Conservation (phyloP, 805 yeast species). For the Pichia pseudocactophila region DNA sequence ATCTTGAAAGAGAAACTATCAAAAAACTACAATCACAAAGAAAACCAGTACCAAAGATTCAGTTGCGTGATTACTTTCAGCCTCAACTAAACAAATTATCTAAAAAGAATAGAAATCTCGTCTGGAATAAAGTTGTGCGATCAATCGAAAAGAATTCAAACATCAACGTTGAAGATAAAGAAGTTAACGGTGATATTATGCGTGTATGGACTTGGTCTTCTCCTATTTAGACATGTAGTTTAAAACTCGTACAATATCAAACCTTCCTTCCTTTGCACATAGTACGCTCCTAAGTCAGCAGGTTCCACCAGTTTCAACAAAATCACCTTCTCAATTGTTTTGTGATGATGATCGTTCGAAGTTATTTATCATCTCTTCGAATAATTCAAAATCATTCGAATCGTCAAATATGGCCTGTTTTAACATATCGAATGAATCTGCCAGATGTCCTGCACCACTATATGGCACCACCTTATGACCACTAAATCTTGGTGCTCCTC, state of each 20-base stretch:
- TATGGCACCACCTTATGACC: no score
- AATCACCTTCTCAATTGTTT: no score
- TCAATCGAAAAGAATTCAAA: constrained; percentile 59
- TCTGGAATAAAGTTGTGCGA: constrained; percentile 53
- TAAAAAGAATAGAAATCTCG: constrained; percentile 32
- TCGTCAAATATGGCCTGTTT: no score
- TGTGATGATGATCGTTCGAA: no score
- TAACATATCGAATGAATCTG: no score
- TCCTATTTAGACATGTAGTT: constrained; percentile 13
- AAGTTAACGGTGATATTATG: constrained; percentile 80
- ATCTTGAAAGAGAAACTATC: constrained; percentile 40
- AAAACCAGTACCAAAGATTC: constrained; percentile 55
- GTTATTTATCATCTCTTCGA: no score
- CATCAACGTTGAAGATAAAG: constrained; percentile 53
- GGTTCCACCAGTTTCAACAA: no score
- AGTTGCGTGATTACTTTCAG: constrained; percentile 58
- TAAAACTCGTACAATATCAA: constrained; percentile 5
- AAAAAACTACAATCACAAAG: constrained; percentile 42
- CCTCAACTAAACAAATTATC: constrained; percentile 16
- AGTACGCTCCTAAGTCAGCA: no score
- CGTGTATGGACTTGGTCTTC: constrained; percentile 85
- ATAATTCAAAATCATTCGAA: no score
- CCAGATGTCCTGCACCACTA: no score
- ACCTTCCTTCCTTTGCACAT: not conserved
- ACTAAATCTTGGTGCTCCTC: no score